Evolutionary conservation across 768 basidiomycete genomes (phyloP).

Genomic region (Lentinus tigrinus): DNA sequence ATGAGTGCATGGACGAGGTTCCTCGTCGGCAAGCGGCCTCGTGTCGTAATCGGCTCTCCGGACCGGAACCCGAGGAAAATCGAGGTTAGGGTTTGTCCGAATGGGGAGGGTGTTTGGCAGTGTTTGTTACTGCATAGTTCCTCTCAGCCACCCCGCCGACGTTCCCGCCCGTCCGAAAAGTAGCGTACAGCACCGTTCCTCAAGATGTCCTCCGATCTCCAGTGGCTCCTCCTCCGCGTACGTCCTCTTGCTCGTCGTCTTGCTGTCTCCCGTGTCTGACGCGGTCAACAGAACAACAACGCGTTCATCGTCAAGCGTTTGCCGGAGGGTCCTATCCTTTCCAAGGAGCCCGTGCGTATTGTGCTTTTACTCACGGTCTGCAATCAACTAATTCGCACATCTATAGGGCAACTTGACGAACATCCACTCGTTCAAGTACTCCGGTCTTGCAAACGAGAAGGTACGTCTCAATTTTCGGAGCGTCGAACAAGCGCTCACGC

Average conservation of each 20-base stretch:
- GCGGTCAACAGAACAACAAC: constrained; percentile 64
- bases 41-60: too few relatives aligned
- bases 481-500: neutral
- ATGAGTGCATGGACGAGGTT: too few relatives aligned
- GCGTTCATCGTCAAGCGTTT: constrained; percentile 83
- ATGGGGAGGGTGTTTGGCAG: neutral
- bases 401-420: constrained; percentile 81
- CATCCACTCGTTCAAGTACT: constrained; percentile 90
- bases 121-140: constrained; percentile 31
- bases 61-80: too few relatives aligned
- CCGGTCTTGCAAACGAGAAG: constrained; percentile 84
- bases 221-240: constrained; percentile 91
- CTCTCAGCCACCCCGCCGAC: constrained; percentile 26
- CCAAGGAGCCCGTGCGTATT: constrained; percentile 73
- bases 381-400: constrained; percentile 15
- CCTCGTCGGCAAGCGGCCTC: too few relatives aligned
- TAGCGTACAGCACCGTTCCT: constrained; percentile 22
- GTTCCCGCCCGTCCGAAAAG: constrained; percentile 23
- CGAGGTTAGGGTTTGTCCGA: neutral
- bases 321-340: constrained; percentile 74
- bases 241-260: constrained; percentile 33
- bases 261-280: constrained; percentile 1
- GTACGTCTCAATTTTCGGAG: constrained; percentile 33
- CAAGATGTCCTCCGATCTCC: constrained; percentile 86
- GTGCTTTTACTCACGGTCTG: neutral